Evolutionary conservation across 768 basidiomycete species (phyloP).

Genomic region (Suillus brevipes): DNA sequence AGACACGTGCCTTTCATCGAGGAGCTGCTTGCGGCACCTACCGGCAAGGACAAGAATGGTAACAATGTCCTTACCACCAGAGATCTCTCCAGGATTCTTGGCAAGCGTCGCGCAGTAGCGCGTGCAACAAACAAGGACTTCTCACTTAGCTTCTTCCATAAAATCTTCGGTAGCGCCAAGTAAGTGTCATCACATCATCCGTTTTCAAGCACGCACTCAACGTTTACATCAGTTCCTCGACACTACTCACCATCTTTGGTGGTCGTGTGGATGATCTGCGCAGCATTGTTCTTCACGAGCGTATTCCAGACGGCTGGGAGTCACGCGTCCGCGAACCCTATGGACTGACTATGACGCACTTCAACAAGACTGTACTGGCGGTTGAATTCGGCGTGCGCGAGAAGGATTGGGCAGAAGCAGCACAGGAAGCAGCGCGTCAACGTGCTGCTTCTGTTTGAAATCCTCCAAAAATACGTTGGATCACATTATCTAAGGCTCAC

Average conservation of each 20-base stretch:
- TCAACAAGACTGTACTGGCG: slow-evolving; percentile 45
- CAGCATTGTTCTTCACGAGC: slow-evolving; percentile 61
- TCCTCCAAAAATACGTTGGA: neutral
- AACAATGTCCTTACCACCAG: slow-evolving; percentile 48
- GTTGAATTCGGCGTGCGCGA: slow-evolving; percentile 23
- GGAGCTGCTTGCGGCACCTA: slow-evolving; percentile 59
- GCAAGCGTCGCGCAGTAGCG: slow-evolving; percentile 64
- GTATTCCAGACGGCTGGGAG: slow-evolving; percentile 73
- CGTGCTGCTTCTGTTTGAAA: neutral
- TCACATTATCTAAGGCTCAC: neutral
- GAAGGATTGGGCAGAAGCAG: slow-evolving; percentile 20
- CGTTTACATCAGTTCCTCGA: slow-evolving; percentile 51
- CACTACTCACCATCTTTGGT: slow-evolving; percentile 68
- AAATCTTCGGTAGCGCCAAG: slow-evolving; percentile 70
- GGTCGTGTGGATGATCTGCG: slow-evolving; percentile 59
- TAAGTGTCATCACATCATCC: slow-evolving; percentile 32
- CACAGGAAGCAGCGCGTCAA: neutral
- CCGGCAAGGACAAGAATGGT: slow-evolving; percentile 55
- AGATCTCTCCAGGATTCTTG: slow-evolving; percentile 59
- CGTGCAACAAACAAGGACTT: slow-evolving; percentile 58
- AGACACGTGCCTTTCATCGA: slow-evolving; percentile 53
- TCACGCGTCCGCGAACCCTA: slow-evolving; percentile 49
- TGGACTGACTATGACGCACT: slow-evolving; percentile 60
- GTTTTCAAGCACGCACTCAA: neutral
- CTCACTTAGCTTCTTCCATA: slow-evolving; percentile 51